Evolutionary conservation across 2,329 filamentous ascomycete genomes (phyloP).

Genomic region (Hortaea sp.): DNA sequence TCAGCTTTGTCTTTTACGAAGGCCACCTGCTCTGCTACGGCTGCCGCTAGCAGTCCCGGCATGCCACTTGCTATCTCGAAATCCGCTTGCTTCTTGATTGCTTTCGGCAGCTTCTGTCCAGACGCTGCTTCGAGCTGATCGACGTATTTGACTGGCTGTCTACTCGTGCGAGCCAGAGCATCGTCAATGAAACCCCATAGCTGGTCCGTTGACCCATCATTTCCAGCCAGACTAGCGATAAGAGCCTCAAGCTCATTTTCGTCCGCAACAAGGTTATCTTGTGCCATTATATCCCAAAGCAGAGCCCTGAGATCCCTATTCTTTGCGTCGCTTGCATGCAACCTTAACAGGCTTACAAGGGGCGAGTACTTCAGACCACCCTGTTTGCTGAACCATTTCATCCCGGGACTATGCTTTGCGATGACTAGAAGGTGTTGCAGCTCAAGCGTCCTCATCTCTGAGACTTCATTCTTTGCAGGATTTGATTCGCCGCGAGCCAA

Average conservation of each 20-base stretch:
- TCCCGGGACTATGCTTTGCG: constrained; percentile 67
- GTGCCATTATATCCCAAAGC: constrained; percentile 43
- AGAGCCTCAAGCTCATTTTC: constrained; percentile 32
- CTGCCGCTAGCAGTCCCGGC: constrained; percentile 57
- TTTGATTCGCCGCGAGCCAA: constrained; percentile 44
- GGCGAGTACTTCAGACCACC: constrained; percentile 55
- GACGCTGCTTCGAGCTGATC: constrained; percentile 51
- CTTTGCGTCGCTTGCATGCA: constrained; percentile 34
- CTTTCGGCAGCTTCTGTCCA: not conserved
- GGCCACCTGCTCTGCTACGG: constrained; percentile 67
- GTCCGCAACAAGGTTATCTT: constrained; percentile 55
- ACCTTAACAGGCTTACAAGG: constrained; percentile 59
- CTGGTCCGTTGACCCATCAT: constrained; percentile 15
- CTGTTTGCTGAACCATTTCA: constrained; percentile 80
- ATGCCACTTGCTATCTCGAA: constrained; percentile 6
- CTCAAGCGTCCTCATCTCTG: constrained; percentile 55
- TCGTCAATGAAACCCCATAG: constrained; percentile 72
- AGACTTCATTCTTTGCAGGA: constrained; percentile 8
- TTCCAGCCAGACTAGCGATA: constrained; percentile 27
- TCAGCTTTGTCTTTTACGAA: constrained; percentile 35
- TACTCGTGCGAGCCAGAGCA: constrained; percentile 64
- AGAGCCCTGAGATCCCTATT: constrained; percentile 30
- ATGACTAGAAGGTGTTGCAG: constrained; percentile 73
- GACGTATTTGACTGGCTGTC: constrained; percentile 73
- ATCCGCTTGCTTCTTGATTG: not conserved